Conservation (phyloP, 2,329 filamentous ascomycete genomes). For the Talaromyces rugulosus region DNA sequence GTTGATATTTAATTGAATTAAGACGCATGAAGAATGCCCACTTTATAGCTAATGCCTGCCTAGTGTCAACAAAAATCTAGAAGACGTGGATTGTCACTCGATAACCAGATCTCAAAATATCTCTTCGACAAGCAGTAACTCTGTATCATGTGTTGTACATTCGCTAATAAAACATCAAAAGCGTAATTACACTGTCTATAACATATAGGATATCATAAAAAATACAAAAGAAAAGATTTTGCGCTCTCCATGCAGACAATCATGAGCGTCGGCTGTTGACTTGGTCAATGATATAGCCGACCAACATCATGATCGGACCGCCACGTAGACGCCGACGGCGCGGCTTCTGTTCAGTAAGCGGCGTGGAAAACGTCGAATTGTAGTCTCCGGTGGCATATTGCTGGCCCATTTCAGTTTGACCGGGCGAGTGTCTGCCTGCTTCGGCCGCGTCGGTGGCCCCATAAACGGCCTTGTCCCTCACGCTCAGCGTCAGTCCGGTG, state of each 20-base stretch:
- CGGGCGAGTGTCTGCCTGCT: too few relatives aligned
- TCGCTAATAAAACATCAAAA: neutral
- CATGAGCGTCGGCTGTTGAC: neutral
- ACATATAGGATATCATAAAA: neutral
- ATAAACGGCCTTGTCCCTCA: neutral
- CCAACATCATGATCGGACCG: constrained; percentile 5
- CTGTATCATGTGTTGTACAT: neutral
- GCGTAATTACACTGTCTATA: neutral
- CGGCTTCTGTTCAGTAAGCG: neutral
- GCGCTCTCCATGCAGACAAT: neutral
- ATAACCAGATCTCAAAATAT: neutral
- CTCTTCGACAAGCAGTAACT: neutral
- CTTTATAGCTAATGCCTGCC: neutral
- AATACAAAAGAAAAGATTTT: neutral
- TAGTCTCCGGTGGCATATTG: neutral
- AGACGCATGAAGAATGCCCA: neutral
- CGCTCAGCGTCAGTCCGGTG: constrained; percentile 17
- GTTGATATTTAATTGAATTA: neutral
- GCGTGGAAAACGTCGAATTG: neutral
- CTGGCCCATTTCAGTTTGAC: neutral
- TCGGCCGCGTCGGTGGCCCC: neutral
- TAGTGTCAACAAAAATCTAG: too few relatives aligned
- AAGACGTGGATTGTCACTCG: too few relatives aligned
- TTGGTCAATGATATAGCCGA: constrained; percentile 2
- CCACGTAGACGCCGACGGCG: neutral